Conservation (phyloP, 2,329 filamentous ascomycete species). For the Grosmannia huntii region DNA sequence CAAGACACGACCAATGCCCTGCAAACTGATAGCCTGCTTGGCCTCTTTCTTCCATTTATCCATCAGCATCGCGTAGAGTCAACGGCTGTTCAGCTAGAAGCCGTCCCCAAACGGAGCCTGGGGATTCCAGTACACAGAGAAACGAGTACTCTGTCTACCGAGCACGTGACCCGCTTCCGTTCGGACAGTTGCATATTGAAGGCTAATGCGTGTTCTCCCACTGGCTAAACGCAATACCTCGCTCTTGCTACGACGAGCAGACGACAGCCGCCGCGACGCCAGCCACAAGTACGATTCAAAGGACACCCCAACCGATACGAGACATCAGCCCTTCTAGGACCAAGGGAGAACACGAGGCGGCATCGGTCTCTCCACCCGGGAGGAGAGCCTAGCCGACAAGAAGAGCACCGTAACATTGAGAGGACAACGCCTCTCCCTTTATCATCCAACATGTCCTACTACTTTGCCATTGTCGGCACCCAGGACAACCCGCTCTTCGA, state of each 20-base stretch:
- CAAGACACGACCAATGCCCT: background rate
- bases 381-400: background rate
- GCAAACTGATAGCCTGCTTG: too few relatives aligned
- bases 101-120: too few relatives aligned
- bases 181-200: background rate
- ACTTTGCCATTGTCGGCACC: slow-evolving; percentile 92
- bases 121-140: too few relatives aligned
- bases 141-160: too few relatives aligned
- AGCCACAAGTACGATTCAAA: background rate
- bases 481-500: slow-evolving; percentile 95
- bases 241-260: background rate
- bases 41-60: too few relatives aligned
- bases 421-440: background rate
- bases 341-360: background rate
- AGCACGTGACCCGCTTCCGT: background rate
- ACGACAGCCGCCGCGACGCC: background rate
- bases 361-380: background rate
- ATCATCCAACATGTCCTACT: slow-evolving; percentile 74
- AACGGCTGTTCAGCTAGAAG: too few relatives aligned
- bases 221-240: background rate
- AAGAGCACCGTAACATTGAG: background rate
- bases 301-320: background rate
- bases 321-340: background rate
- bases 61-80: too few relatives aligned
- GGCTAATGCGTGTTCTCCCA: background rate